Base-by-base conservation (phyloP, 495 filamentous ascomycete species). In the Penicillium atrosanguineum region DNA sequence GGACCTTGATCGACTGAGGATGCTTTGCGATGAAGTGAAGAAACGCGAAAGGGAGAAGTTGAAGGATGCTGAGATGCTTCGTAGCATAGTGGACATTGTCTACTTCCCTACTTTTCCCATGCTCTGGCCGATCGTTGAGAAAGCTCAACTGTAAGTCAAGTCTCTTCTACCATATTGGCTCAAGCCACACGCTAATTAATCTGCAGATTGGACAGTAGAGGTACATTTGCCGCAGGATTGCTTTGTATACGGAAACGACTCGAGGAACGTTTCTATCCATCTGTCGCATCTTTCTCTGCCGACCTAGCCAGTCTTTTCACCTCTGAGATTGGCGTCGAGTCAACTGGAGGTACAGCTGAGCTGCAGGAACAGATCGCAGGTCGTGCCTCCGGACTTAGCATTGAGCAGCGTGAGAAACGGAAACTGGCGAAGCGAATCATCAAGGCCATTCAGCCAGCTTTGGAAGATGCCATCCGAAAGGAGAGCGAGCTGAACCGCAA, bases 61-160 rank as follows among this genome's bases (percentile, higher is more conserved):
- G 21, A 82, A 87, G 59, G 85, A 89, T 47, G 87, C 84, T 8
- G 83, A 90, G 63, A 72, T 88, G 52, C 80, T 96, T 58, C 83
- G 81, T 49, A 83, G 81, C 45, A 82, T 93, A 57, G 79, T 97
- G 14, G 89, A 97, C 65, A 86, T 76, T 21, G 84, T 95, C 53
- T 97, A 96, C 67, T 96, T 97, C 59, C 95, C 94, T 7, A 83
- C 94, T 14, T 79, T 85, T 60, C 84, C 84, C 53, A 73, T 95
- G 36, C 79, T 99, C 7, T 83, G 81, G 69, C 87, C 88, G 2
- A 83, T 96, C 21, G 73, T 96, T 47, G 87, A 95, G 44, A 91
- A 87, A 68, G 92, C 90, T 18, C 72, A 80, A 64, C 70, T 64
- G 87, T 90, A 79, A 81, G 87, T 78, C 44, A 79, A 81, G 87